Evolutionary conservation across 2,329 filamentous ascomycete species (phyloP), one percentile per base, ranked within the genome.

Genomic region (Colletotrichum sp.): DNA sequence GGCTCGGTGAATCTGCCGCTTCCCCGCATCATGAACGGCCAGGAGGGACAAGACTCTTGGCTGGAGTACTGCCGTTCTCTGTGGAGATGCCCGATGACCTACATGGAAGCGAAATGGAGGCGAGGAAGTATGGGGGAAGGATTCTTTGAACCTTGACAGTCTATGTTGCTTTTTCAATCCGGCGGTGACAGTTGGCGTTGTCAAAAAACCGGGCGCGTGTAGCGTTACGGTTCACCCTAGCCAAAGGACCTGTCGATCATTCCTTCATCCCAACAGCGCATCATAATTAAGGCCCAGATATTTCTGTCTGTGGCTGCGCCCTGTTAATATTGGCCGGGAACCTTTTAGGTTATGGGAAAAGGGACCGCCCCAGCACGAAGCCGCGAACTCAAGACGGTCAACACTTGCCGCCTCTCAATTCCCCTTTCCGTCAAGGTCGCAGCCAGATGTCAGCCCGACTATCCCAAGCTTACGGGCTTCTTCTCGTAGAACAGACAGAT

Each of bases 241-340:
- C 15, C 63, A 52, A 57, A 48, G 43, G 43, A 43, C 73, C 69
- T 68, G 73, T 68, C 64, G 69, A 75, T 73, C 73, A 63, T 64
- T 52, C 16, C 32, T 68, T 68, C 55, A 34, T 75, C 64, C 69
- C 57, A 75, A 63, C 32, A 52, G 26, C 21, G 43, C 13, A 15
- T 16, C 18, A 5, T 55, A 57, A 43, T 63, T 68, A 16, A 48
- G 10, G 32, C 18, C 18, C 16, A 61, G 43, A 36, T 30, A n/a
- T 52, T 52, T 5, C 39, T 32, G 63, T 36, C 39, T n/a, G 55
- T 66, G 30, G 63, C 69, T 63, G 70, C 69, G 39, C 63, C 63
- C 43, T 30, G 32, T 15, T 34, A 52, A 21, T 48, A 32, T 36
- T 32, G 67, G 32, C 67, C 18, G 57, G 60, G 67, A 21, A 39